Base-by-base conservation (phyloP, 2,329 filamentous ascomycete genomes). In the Aureobasidium sp. region DNA sequence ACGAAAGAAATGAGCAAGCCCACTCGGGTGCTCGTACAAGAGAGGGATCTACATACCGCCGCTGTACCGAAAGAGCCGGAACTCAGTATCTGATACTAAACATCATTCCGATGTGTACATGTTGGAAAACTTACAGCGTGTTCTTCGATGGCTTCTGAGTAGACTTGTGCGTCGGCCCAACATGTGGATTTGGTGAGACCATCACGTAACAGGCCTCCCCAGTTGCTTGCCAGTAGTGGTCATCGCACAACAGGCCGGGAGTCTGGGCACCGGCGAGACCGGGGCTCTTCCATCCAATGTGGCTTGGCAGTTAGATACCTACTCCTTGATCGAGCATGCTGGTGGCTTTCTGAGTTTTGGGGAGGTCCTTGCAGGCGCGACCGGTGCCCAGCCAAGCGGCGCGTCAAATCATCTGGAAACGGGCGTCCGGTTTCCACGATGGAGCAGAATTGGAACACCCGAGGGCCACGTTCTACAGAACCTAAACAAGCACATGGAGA, bases 401-500 rank as follows among this genome's bases (percentile, higher is more conserved):
- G 19, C n/a, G 19, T 29, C 19, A n/a, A 35, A n/a, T 7, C 29
- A 15, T 57, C 29, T 46, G 38, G 15, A 43, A 31, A 11, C 19
- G 25, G 37, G 25, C 11, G 5, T 21, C 17, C 25, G 11, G 10
- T 1, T 31, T 29, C 35, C 21, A 27, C 33, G 3, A 53, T 21
- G 49, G 33, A 19, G 23, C 23, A 19, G 25, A 29, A 29, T 9
- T 35, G 23, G 23, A 38, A 40, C 3, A 25, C 6, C 10, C 42
- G 11, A 45, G 42, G 42, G 49, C 21, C 37, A 27, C 21, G 19
- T 23, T 57, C 31, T 37, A 57, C 40, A 27, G 53, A 57, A 25
- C 40, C 38, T 45, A 33, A 40, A 43, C n/a, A 27, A 57, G 27
- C 53, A 57, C 53, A 57, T 57, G 53, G 53, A 57, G 31, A 57